Evolutionary conservation across 192 early-diverging fungal genomes (phyloP), one percentile per base, ranked within the genome.

Genomic region (Polychytrium aggregatum): DNA sequence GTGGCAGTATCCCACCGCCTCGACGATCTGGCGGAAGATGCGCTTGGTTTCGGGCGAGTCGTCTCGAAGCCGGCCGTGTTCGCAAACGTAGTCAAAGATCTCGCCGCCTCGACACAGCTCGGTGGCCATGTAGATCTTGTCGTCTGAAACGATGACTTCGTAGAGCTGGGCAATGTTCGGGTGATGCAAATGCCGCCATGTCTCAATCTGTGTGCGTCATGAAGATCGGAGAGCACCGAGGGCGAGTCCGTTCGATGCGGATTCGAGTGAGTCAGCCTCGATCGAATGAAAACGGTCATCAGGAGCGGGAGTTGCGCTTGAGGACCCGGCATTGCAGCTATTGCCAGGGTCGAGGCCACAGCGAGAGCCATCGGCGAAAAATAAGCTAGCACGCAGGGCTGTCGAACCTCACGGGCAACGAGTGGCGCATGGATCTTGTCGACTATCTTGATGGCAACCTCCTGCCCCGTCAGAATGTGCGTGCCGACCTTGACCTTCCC

Each of bases 31-130:
- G 17, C 60, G 38, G 37, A 75, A 63, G 21, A 65, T 52, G 26
- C 60, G 36, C 31, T 54, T 49, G 21, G 57, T 55, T 33, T 49
- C 50, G 4, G 37, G 43, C 18, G 52, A 27, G 26, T 36, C 22
- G 37, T 77, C 74, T 33, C 57, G 62, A 46, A 83, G 48, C 50
- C 69, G 41, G 34, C 81, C 74, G 57, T 91, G 78, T 39, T 70
- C 77, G 26, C 84, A 83, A 26, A 93, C 76, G 66, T 86, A 85
- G 42, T 96, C 88, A 69, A 88, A 92, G 11, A 61, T 53, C 48
- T 87, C 84, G 11, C 85, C 85, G 37, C 77, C 79, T 17, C 66
- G 62, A 45, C 83, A 85, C 50, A 82, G 87, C 59, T 90, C 87
- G 31, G 76, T 74, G n/a, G 88, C 70, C 53, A 90, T 75, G 57